Percentiles rank a stretch among this genome's conserved stretches.
phyloP scores from a whole-genome alignment of 2,329 filamentous ascomycete genomes.

The Fusarium sp. region DNA sequence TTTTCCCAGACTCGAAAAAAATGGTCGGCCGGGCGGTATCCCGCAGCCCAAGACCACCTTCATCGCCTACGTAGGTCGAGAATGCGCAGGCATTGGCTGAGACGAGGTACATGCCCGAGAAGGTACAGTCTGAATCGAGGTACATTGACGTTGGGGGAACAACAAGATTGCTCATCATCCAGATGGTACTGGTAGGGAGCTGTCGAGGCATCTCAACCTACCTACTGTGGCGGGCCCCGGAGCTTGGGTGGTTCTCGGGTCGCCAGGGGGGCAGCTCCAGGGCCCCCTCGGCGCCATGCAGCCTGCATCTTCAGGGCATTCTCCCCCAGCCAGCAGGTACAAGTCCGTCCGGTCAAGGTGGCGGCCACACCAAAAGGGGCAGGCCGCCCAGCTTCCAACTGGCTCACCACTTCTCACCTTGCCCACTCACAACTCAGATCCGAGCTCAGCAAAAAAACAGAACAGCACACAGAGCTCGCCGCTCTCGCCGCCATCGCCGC shows the following conservation, averaged over 20 bases:
- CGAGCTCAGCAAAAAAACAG: conserved; percentile 29
- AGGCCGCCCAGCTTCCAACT: conserved; percentile 15
- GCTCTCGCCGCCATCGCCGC: conserved; percentile 28
- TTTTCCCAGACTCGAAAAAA: conserved; percentile 39
- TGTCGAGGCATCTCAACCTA: neutral
- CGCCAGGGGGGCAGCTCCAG: conserved; percentile 1
- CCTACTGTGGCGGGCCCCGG: neutral
- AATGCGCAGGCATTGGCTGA: conserved; percentile 10
- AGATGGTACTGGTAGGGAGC: neutral
- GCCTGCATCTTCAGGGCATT: neutral
- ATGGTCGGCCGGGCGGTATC: conserved; percentile 35
- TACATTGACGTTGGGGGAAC: conserved; percentile 4
- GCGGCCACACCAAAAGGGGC: conserved; percentile 24
- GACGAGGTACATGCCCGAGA: conserved; percentile 8
- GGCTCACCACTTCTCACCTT: conserved; percentile 1
- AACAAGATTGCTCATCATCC: conserved; percentile 17
- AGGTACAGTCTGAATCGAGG: neutral
- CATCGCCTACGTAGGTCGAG: neutral
- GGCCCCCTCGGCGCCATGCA: conserved; percentile 8
- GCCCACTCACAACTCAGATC: conserved; percentile 32
- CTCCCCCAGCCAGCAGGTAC: conserved; percentile 1
- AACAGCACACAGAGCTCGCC: neutral
- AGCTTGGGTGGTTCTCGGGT: conserved; percentile 5
- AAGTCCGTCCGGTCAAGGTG: neutral
- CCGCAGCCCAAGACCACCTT: conserved; percentile 2